These are phyloP conservation scores for Mortierella sp. DNA, from an alignment of 371 early-diverging fungal species.

Conservation along the genomic window DNA sequence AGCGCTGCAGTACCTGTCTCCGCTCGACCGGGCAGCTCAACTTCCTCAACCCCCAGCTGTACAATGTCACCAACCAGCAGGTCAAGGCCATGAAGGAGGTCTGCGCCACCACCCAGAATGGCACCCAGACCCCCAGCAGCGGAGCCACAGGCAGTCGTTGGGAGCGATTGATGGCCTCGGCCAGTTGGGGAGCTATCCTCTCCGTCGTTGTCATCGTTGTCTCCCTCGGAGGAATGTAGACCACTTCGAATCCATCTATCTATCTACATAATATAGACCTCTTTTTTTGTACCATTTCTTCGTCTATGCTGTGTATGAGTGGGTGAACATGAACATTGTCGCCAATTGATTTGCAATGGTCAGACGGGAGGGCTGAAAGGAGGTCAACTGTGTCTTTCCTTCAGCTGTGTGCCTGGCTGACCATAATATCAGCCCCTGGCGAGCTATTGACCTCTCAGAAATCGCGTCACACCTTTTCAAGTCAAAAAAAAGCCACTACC, in stretches of 20 bases:
- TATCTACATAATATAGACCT: background rate
- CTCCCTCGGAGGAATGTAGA: conserved; percentile 17
- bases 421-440: no score
- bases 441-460: no score
- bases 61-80: conserved; percentile 28
- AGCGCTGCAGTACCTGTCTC: conserved; percentile 30
- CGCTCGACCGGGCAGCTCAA: conserved; percentile 25
- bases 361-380: no score
- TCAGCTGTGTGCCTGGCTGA: no score
- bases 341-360: no score
- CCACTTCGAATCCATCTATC: background rate
- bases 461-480: no score
- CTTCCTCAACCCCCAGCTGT: conserved; percentile 18
- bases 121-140: conserved; percentile 24
- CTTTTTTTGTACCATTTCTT: background rate
- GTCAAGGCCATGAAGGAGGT: conserved; percentile 34
- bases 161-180: conserved; percentile 11
- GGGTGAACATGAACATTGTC: no score
- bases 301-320: background rate
- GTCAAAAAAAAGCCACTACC: no score
- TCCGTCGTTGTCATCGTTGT: background rate
- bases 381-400: no score
- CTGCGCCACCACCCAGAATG: conserved; percentile 21
- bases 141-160: background rate
- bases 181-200: conserved; percentile 14